Base-by-base conservation (phyloP, 371 early-diverging fungal species). In the Actinomortierella wolfii region DNA sequence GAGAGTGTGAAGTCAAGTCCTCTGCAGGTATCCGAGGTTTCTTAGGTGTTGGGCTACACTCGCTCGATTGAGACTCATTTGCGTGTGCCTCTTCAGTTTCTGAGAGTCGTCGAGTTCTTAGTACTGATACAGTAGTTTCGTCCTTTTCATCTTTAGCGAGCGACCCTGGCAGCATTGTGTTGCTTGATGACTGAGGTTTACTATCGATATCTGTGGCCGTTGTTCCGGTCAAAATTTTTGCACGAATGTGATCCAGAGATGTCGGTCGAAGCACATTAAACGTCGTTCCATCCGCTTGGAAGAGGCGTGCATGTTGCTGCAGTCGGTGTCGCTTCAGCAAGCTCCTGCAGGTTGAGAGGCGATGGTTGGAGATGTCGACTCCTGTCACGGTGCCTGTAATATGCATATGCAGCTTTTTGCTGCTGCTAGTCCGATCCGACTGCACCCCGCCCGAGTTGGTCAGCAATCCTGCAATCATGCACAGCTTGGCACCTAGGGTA, bases 351-450 rank as follows among this genome's bases (percentile, higher is more conserved):
- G 88, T 93, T 0, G 90, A 81, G 29, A 92, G 65, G 11, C 98
- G 83, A 62, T 90, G 86, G 3, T 62, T 48, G 0, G 90, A 87
- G 34, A 96, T 78, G 71, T 97, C 98, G 0, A 97, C 96, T 1
- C 97, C 98, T 0, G 98, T 97, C 1, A 92, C 90, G 0, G 93
- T 91, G 1, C 97, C 95, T 25, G 71, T 52, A 7, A 73, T 52
- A 39, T 66, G 59, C 67, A 73, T 58, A 7, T 67, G 62, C 18
- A 59, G 51, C n/a, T 62, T 56, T 6, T 55, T 67, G 15, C 57
- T 56, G n/a, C 43, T 59, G 3, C 59, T 56, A 6, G 61, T 54
- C 17, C 67, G 43, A 26, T 73, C 71, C 26, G 52, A 54, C 44
- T 39, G 54, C 9, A 49, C 64, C 51, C 62, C 13, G 20, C 85